Percentiles rank a stretch among this genome's conserved stretches.
Conservation (phyloP, 2,329 filamentous ascomycete species). For the Sphaerulina musiva region DNA sequence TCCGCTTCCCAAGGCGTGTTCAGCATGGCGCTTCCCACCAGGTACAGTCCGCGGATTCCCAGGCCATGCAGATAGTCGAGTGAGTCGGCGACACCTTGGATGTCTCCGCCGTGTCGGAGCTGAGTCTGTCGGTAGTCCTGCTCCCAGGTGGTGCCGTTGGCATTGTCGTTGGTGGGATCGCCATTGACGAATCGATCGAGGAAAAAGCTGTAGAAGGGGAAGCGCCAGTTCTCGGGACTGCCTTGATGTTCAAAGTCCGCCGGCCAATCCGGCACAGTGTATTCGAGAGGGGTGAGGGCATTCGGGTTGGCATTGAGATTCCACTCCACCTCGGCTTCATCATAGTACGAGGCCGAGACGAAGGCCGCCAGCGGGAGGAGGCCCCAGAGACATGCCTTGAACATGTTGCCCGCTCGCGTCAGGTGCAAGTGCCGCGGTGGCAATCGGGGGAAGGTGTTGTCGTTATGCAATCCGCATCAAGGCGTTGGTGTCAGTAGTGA, state of each 20-base stretch:
- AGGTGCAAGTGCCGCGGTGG: constrained; percentile 17
- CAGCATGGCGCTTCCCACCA: constrained; percentile 58
- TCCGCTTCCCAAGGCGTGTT: constrained; percentile 60
- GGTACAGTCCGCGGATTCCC: constrained; percentile 56
- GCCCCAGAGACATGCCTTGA: constrained; percentile 19
- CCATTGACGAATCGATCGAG: constrained; percentile 60
- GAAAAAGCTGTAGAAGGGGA: constrained; percentile 61
- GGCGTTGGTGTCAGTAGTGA: neutral
- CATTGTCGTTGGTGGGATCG: constrained; percentile 57
- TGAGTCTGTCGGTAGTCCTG: constrained; percentile 56
- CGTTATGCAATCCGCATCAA: constrained; percentile 20
- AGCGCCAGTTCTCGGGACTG: constrained; percentile 57
- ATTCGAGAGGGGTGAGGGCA: constrained; percentile 52
- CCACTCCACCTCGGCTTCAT: constrained; percentile 46
- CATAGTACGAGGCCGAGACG: constrained; percentile 38
- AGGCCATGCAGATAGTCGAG: constrained; percentile 60
- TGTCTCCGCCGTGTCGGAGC: constrained; percentile 58
- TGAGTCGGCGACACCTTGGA: constrained; percentile 52
- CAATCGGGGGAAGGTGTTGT: constrained; percentile 10
- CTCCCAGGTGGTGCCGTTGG: constrained; percentile 55
- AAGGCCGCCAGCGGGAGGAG: constrained; percentile 21
- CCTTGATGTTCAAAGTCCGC: constrained; percentile 40
- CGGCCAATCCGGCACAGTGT: constrained; percentile 45
- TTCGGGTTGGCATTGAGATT: constrained; percentile 56
- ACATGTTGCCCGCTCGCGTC: constrained; percentile 20